phyloP scores from a whole-genome alignment of 2,329 filamentous ascomycete genomes.

The Nothophoma quercina region DNA sequence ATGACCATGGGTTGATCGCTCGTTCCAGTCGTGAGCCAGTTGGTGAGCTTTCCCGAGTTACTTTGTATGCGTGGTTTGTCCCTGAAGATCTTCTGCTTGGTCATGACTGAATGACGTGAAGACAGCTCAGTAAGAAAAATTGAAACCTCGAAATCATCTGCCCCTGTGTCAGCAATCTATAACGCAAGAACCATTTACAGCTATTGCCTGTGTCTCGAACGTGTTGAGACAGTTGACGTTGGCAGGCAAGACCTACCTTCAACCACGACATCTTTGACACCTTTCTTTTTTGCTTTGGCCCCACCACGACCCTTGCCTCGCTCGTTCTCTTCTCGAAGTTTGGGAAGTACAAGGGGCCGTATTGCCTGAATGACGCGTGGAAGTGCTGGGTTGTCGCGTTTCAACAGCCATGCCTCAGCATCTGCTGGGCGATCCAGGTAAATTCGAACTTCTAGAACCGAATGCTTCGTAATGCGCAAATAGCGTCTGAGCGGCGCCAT shows the following conservation, averaged over 20 bases:
- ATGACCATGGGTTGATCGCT: conserved; percentile 53
- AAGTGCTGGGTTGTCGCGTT: conserved; percentile 76
- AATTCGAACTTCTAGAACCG: conserved; percentile 94
- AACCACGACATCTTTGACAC: conserved; percentile 86
- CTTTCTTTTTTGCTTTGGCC: conserved; percentile 71
- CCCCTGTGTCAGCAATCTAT: conserved; percentile 22
- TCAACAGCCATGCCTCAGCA: conserved; percentile 82
- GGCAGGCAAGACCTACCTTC: conserved; percentile 66
- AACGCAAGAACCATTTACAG: conserved; percentile 19
- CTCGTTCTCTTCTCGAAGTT: conserved; percentile 84
- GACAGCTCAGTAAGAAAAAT: conserved; percentile 90
- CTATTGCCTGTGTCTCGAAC: neutral
- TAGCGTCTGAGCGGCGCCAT: conserved; percentile 94
- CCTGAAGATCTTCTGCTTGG: conserved; percentile 79
- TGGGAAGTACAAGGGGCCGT: conserved; percentile 85
- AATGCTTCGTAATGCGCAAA: conserved; percentile 88
- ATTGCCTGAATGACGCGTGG: conserved; percentile 85
- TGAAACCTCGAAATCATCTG: conserved; percentile 94
- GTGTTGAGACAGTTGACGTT: neutral
- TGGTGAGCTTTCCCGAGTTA: conserved; percentile 57
- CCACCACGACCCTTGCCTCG: conserved; percentile 67
- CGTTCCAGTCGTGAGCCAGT: conserved; percentile 53
- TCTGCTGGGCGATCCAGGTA: conserved; percentile 92
- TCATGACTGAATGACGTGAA: conserved; percentile 84
- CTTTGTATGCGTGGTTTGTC: conserved; percentile 54